A percentile compares a stretch with the other conserved stretches of the same genome.
Conservation (phyloP, 331 rosid species). For the Acacia concinna region DNA sequence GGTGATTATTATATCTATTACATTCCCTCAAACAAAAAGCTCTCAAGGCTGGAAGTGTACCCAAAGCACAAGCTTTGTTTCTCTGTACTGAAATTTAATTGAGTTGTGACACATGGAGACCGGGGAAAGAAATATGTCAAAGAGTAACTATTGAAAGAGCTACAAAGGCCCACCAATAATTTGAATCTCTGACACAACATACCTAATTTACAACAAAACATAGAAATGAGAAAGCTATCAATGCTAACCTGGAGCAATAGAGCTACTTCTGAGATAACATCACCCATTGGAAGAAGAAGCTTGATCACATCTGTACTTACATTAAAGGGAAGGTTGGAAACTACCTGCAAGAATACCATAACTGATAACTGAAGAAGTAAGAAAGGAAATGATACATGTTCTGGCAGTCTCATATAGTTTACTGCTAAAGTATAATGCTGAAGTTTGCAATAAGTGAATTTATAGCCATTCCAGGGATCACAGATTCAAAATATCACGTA, state of each 20-base stretch:
- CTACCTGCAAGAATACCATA: conserved; percentile 57
- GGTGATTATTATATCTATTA: background rate
- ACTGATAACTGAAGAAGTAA: conserved; percentile 23
- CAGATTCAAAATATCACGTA: conserved; percentile 21
- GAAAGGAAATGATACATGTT: background rate
- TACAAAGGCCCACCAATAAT: background rate
- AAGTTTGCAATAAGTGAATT: conserved; percentile 17
- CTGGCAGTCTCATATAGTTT: background rate
- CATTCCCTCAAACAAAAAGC: background rate
- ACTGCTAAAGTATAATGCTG: conserved; percentile 1
- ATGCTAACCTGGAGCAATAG: conserved; percentile 78
- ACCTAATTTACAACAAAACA: background rate
- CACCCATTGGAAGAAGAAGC: conserved; percentile 93
- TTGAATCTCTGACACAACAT: background rate
- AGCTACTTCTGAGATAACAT: conserved; percentile 78
- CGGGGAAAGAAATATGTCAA: background rate
- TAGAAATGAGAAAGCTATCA: conserved; percentile 1
- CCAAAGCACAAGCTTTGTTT: background rate
- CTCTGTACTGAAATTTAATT: background rate
- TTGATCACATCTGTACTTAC: conserved; percentile 79
- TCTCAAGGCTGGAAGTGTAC: background rate
- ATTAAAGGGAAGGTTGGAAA: conserved; percentile 86
- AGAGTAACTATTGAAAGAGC: background rate
- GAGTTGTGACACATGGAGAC: background rate
- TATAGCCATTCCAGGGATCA: background rate